A percentile compares a stretch with the other conserved stretches of the same genome.
Evolutionary conservation across 2,329 filamentous ascomycete species (phyloP).

Genomic region (Sclerotiophoma versabilis): DNA sequence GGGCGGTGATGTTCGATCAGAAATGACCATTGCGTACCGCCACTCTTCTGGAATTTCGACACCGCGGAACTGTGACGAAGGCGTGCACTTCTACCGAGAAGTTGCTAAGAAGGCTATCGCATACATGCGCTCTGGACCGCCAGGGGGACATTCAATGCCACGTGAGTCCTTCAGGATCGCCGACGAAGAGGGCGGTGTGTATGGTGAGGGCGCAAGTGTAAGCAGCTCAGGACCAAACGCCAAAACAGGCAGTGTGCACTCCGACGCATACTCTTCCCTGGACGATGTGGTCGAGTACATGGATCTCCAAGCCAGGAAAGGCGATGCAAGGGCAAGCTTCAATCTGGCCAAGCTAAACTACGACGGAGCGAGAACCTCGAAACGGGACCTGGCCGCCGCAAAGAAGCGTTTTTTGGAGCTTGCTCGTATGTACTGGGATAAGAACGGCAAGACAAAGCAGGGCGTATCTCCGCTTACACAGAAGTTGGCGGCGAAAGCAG

Average conservation of each 20-base stretch:
- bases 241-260: constrained; percentile 73
- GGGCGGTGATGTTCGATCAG: constrained; percentile 79
- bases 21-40: constrained; percentile 92
- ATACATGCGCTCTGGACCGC: constrained; percentile 88
- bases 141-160: constrained; percentile 80
- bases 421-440: constrained; percentile 80
- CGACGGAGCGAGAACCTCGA: constrained; percentile 79
- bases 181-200: constrained; percentile 90
- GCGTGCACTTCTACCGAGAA: constrained; percentile 86
- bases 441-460: constrained; percentile 76
- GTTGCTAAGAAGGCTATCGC: constrained; percentile 92
- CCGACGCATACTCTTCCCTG: constrained; percentile 83
- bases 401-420: constrained; percentile 83
- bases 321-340: constrained; percentile 85
- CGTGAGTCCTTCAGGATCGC: constrained; percentile 84
- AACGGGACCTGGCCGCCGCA: constrained; percentile 75
- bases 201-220: constrained; percentile 92
- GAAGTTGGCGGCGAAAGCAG: constrained; percentile 80
- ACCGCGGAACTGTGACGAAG: constrained; percentile 82
- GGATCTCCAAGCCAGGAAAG: constrained; percentile 87
- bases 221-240: constrained; percentile 87
- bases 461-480: constrained; percentile 75
- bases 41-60: constrained; percentile 86
- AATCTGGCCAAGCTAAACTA: constrained; percentile 87
- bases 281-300: constrained; percentile 96